These are phyloP conservation scores for Solanum tarijense DNA, from an alignment of 257 asterid species.

Conservation along the genomic window DNA sequence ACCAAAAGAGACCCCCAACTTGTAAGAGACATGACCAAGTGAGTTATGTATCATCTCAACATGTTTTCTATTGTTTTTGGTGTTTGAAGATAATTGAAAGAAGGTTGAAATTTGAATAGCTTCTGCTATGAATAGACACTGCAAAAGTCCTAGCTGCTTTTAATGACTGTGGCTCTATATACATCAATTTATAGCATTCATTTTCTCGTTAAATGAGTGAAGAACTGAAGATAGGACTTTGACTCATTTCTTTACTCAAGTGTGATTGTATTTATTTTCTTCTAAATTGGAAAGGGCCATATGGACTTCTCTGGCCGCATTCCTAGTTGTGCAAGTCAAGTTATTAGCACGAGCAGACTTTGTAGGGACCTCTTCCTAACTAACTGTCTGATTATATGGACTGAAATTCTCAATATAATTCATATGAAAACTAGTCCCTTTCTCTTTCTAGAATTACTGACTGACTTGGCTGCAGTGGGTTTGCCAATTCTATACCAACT, in stretches of 20 bases:
- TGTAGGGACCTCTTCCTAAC: not conserved
- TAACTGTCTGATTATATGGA: not conserved
- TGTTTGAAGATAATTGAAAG: not conserved
- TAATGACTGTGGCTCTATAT: not conserved
- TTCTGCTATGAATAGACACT: not conserved
- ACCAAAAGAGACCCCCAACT: not conserved
- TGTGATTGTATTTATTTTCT: not conserved
- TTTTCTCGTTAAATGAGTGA: not conserved
- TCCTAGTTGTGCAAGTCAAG: not conserved
- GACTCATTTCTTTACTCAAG: not conserved
- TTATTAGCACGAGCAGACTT: not conserved
- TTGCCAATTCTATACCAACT: not conserved
- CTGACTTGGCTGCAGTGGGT: not conserved
- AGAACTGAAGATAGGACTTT: not conserved
- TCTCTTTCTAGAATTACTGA: not conserved
- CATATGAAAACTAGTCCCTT: not conserved
- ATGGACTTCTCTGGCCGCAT: not conserved
- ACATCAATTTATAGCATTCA: not conserved
- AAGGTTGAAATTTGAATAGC: not conserved
- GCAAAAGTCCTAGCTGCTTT: not conserved
- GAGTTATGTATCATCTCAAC: not conserved
- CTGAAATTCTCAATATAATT: not conserved
- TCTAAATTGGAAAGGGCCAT: not conserved
- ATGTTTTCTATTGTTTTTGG: not conserved
- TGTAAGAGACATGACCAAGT: not conserved